Conservation (phyloP, 768 basidiomycete species). For the Zangia roseola region DNA sequence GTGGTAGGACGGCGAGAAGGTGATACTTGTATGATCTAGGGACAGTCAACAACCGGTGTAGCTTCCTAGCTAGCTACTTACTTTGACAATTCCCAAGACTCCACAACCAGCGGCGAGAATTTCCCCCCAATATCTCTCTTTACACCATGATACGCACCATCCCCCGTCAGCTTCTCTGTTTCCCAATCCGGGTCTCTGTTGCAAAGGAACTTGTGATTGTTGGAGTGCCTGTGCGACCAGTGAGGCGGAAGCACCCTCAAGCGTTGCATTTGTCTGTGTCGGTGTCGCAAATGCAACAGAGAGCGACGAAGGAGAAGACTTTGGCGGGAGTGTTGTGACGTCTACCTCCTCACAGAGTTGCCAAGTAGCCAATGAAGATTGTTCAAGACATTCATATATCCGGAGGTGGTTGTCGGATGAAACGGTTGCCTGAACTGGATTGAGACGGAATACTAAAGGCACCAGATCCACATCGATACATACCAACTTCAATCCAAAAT, state of each 20-base stretch:
- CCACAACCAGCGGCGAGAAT: constrained; percentile 79
- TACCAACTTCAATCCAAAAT: constrained; percentile 88
- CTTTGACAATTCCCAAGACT: constrained; percentile 72
- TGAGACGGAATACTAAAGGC: neutral
- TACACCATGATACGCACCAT: constrained; percentile 95
- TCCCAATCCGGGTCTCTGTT: constrained; percentile 44
- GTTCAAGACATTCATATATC: constrained; percentile 88
- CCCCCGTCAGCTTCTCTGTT: constrained; percentile 86
- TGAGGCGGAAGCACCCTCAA: constrained; percentile 56
- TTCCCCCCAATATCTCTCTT: constrained; percentile 95
- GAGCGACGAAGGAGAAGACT: constrained; percentile 42
- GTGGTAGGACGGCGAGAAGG: constrained; percentile 64
- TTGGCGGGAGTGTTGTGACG: constrained; percentile 51
- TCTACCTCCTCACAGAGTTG: constrained; percentile 77
- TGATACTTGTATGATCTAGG: constrained; percentile 72
- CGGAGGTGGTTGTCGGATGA: constrained; percentile 85
- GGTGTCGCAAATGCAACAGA: constrained; percentile 68
- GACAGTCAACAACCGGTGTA: neutral
- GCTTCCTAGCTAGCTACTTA: constrained; percentile 30
- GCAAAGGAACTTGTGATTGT: constrained; percentile 41
- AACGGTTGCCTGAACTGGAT: constrained; percentile 66
- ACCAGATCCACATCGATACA: constrained; percentile 22
- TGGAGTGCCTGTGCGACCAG: constrained; percentile 66
- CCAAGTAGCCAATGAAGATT: constrained; percentile 69
- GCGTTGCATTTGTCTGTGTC: constrained; percentile 56